These are phyloP conservation scores for Globisporangium cylindrosporum DNA, from an alignment of 352 stramenopile species.

Conservation along the genomic window DNA sequence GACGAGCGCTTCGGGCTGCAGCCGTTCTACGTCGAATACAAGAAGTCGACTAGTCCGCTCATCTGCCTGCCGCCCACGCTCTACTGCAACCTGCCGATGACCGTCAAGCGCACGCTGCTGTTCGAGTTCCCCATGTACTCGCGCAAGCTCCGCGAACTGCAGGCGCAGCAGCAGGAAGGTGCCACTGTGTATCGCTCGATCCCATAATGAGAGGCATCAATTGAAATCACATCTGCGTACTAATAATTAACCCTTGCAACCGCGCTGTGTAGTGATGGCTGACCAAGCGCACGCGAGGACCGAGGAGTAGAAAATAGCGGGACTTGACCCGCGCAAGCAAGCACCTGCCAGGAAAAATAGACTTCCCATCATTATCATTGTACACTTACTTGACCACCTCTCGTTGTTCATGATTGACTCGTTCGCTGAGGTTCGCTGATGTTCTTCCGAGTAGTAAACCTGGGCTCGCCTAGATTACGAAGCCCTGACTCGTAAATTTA, in stretches of 20 bases:
- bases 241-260: conserved; percentile 2
- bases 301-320: background rate
- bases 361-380: background rate
- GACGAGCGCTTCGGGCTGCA: conserved; percentile 59
- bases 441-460: background rate
- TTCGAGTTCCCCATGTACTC: conserved; percentile 60
- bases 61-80: conserved; percentile 45
- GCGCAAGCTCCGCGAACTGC: conserved; percentile 36
- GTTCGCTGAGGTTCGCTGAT: background rate
- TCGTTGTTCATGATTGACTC: background rate
- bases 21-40: conserved; percentile 63
- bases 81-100: conserved; percentile 33
- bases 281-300: background rate
- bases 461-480: background rate
- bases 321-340: background rate
- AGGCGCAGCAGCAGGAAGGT: conserved; percentile 12
- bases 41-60: conserved; percentile 54
- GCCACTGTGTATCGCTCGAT: conserved; percentile 32
- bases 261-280: background rate
- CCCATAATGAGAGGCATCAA: conserved; percentile 14
- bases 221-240: background rate
- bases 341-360: background rate
- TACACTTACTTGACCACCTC: background rate
- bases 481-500: background rate
- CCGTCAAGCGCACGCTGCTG: conserved; percentile 45